These are phyloP conservation scores for Aaosphaeria pasadenensis DNA, from an alignment of 2,329 filamentous ascomycete genomes.

Conservation along the genomic window DNA sequence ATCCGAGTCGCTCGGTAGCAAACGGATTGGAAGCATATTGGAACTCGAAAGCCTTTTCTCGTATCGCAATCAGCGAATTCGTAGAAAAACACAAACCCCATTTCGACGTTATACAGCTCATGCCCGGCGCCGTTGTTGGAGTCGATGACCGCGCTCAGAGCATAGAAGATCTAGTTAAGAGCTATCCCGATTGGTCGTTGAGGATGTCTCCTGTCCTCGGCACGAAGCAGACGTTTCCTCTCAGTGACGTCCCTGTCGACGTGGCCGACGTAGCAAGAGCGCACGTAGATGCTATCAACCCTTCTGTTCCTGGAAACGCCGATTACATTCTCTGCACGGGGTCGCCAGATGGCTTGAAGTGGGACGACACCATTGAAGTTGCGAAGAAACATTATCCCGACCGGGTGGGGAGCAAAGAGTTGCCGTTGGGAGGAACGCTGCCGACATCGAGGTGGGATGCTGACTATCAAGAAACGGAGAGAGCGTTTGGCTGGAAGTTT, in stretches of 20 bases:
- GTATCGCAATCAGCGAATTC: conserved; percentile 20
- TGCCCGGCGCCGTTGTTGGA: conserved; percentile 7
- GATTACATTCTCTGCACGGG: conserved; percentile 5
- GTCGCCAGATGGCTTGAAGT: conserved; percentile 4
- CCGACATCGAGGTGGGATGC: conserved; percentile 1
- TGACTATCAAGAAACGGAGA: conserved; percentile 6
- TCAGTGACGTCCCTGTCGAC: conserved; percentile 4
- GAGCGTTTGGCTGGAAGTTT: conserved; percentile 7
- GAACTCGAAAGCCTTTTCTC: conserved; percentile 24
- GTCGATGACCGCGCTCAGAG: conserved; percentile 5
- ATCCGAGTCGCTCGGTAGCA: conserved; percentile 1
- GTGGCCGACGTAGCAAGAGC: conserved; percentile 9
- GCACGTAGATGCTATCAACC: conserved; percentile 7
- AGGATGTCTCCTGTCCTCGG: neutral
- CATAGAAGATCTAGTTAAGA: neutral
- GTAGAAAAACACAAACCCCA: conserved; percentile 5
- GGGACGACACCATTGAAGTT: conserved; percentile 2
- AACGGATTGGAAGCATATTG: conserved; percentile 27
- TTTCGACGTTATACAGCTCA: conserved; percentile 6
- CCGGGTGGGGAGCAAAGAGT: neutral
- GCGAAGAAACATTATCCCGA: conserved; percentile 3
- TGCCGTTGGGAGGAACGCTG: conserved; percentile 3
- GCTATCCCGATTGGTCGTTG: neutral
- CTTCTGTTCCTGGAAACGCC: conserved; percentile 3
- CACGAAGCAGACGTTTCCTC: conserved; percentile 1